Base-by-base conservation (phyloP, 2,329 filamentous ascomycete species). In the Cyphellophora europaea region DNA sequence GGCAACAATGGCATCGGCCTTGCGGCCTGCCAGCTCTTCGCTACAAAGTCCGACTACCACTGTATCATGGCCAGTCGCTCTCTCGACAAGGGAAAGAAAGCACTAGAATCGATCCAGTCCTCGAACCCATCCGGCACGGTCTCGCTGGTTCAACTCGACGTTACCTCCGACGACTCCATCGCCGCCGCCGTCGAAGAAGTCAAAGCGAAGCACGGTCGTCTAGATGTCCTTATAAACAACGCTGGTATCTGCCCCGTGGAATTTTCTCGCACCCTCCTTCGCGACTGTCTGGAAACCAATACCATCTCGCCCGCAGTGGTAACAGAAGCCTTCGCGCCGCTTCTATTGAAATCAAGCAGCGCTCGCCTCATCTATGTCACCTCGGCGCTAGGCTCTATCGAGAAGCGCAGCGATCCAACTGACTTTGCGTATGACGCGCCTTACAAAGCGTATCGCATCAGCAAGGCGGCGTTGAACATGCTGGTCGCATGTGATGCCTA, bases 381-480 rank as follows among this genome's bases (percentile, higher is more conserved):
- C 0, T 59, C 54, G 13, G 33, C 43, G 3, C 53, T 62, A 44
- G 61, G 56, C 1, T 59, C 57, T 5, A 27, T 66, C 2, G 33
- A 42, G 0, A 32, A 46, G 11, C 39, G 55, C 0, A 40, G 45
- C 1, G 54, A 64, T 35, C 48, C 50, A 29, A 42, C 37, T 0
- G 55, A 43, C 0, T 15, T 35, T 2, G 54, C 36, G 6, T 58
- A 58, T 30, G 35, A 32, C 1, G 39, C 45, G 11, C 52, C 55
- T 4, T 55, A 49, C 30, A 57, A 53, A 19, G 47, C 51, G 1
- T 67, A 67, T 35, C 48, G 58, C 10, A 42, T 50, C 4, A 64
- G 58, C 47, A 67, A 67, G 41, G 58, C 62, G 1, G 64, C 62
- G 0, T 15, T 66, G 6, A 62, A 66, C 18, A 63, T 64, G 54